Evolutionary conservation across 2,329 filamentous ascomycete species (phyloP), one percentile per base, ranked within the genome.

Genomic region (Colletotrichum viniferum): DNA sequence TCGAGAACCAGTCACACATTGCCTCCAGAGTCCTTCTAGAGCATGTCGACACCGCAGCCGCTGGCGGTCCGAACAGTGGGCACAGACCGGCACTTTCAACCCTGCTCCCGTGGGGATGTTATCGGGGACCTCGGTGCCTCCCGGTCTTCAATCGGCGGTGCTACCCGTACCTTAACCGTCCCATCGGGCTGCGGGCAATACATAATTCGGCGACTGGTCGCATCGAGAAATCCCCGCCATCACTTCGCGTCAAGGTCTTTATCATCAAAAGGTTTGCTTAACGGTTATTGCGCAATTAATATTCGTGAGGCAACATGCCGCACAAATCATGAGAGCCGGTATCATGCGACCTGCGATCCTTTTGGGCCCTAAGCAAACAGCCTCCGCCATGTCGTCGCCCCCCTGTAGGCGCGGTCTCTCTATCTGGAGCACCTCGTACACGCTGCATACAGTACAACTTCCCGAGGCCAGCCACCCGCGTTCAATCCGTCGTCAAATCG

Each of bases 361-460:
- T 28, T 48, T 28, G 38, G 43, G 62, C 73, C 43, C 70, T 18
- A 55, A 73, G 63, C n/a, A 67, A 52, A 43, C 48, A 61, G 28
- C 34, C 43, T 63, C 56, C 69, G 32, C 32, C 36, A 64, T 73
- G 67, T 60, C 21, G 58, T 67, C 55, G 61, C 28, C 38, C 62
- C 69, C 56, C n/a, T 69, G 56, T 69, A 16, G 38, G 38, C 61
- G 43, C 62, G 69, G 48, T 69, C 73, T 76, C 64, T 76, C 56
- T 62, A 48, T 74, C 28, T 64, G 71, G 64, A 68, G 58, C 70
- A 69, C 63, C 63, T 52, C 64, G n/a, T 60, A 73, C 64, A 76
- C 63, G 32, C 70, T 64, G 69, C 62, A 63, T 72, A 76, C 73
- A 69, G 58, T 68, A 76, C 63, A 69, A 69, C 60, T 65, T 62